Evolutionary conservation across 2,329 filamentous ascomycete genomes (phyloP).

Genomic region (Pezicula radicicola): DNA sequence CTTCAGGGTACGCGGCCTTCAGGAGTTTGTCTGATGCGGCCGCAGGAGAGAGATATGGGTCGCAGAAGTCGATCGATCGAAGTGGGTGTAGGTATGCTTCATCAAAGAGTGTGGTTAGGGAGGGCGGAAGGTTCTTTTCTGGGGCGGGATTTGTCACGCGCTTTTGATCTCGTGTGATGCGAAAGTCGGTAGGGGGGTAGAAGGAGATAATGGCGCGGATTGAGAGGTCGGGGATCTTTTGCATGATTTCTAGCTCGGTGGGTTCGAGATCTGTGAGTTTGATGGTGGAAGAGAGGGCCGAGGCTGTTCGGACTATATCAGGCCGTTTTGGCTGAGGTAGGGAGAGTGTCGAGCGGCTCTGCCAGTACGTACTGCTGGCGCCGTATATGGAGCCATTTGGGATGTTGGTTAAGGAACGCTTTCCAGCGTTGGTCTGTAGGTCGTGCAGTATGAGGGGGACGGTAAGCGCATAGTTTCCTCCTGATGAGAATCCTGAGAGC

Average conservation of each 20-base stretch:
- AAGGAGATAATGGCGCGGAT: slow-evolving; percentile 55
- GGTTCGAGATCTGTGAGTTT: slow-evolving; percentile 28
- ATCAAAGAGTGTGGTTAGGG: slow-evolving; percentile 61
- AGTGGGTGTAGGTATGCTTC: slow-evolving; percentile 55
- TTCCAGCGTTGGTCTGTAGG: slow-evolving; percentile 34
- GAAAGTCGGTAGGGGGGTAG: slow-evolving; percentile 63
- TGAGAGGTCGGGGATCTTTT: slow-evolving; percentile 36
- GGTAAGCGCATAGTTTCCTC: slow-evolving; percentile 40
- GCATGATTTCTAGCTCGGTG: slow-evolving; percentile 24
- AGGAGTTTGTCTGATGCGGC: slow-evolving; percentile 52
- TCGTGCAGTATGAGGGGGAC: slow-evolving; percentile 40
- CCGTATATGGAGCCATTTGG: neutral
- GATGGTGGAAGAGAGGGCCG: slow-evolving; percentile 15
- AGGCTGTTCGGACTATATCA: neutral
- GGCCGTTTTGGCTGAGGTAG: slow-evolving; percentile 5
- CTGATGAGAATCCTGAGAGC: slow-evolving; percentile 57
- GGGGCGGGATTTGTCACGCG: slow-evolving; percentile 50
- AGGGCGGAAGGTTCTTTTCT: slow-evolving; percentile 54
- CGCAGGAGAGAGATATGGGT: slow-evolving; percentile 56
- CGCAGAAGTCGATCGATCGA: slow-evolving; percentile 36
- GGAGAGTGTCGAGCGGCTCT: slow-evolving; percentile 9
- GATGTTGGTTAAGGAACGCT: slow-evolving; percentile 18
- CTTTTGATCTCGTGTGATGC: slow-evolving; percentile 51
- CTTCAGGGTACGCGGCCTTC: slow-evolving; percentile 41
- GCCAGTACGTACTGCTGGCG: neutral